phyloP scores from a whole-genome alignment of 176 grass and related monocot species.

The Olyra latifolia region DNA sequence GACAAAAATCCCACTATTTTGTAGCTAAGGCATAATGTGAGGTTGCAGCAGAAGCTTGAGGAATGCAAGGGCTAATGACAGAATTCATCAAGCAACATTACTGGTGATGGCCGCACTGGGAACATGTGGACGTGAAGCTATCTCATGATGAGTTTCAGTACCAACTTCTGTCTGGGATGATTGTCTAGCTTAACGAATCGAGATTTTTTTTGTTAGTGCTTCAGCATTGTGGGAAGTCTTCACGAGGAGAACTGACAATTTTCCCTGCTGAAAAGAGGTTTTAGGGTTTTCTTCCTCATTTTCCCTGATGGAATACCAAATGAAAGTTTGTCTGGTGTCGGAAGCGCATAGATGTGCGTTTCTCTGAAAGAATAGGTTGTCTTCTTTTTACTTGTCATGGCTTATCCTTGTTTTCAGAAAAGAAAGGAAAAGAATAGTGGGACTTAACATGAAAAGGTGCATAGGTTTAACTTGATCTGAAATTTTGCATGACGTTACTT shows the following conservation, averaged over 20 bases:
- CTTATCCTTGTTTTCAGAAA: slow-evolving; percentile 30
- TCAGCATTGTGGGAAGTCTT: slow-evolving; percentile 40
- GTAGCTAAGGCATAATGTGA: slow-evolving; percentile 45
- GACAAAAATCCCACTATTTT: slow-evolving; percentile 15
- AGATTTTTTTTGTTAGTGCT: slow-evolving; percentile 41
- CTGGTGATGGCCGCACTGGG: neutral
- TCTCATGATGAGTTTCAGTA: slow-evolving; percentile 31
- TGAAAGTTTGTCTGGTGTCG: slow-evolving; percentile 45
- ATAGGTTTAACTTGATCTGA: slow-evolving; percentile 29
- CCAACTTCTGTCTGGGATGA: slow-evolving; percentile 23
- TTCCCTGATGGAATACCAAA: slow-evolving; percentile 46
- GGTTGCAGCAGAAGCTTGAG: slow-evolving; percentile 63
- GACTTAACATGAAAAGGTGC: slow-evolving; percentile 47
- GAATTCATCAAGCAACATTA: slow-evolving; percentile 6
- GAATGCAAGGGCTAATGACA: slow-evolving; percentile 43
- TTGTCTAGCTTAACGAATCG: slow-evolving; percentile 49
- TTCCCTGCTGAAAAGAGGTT: slow-evolving; percentile 41
- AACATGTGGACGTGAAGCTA: slow-evolving; percentile 23
- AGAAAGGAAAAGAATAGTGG: slow-evolving; percentile 40
- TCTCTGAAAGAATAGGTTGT: slow-evolving; percentile 50
- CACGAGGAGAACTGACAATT: slow-evolving; percentile 40
- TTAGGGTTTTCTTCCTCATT: slow-evolving; percentile 51
- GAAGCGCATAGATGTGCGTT: slow-evolving; percentile 46
- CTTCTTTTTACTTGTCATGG: slow-evolving; percentile 31
- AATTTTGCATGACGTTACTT: neutral